A percentile compares a stretch with the other conserved stretches of the same genome.
Evolutionary conservation across 805 yeast genomes (phyloP).

Genomic region (Metschnikowia shivogae): DNA sequence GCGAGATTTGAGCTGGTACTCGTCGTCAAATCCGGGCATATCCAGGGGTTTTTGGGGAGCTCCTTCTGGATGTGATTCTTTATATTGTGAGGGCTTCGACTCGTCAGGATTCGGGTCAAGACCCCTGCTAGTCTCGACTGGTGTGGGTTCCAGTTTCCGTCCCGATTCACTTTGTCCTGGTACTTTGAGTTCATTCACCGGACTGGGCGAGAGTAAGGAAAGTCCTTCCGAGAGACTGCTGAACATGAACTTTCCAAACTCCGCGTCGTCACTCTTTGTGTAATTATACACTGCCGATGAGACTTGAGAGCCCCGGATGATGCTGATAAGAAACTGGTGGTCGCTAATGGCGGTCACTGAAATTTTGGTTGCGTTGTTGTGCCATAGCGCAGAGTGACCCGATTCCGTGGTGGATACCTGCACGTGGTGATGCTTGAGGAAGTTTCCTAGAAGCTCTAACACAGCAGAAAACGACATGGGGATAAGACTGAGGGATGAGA

Average conservation of each 20-base stretch:
- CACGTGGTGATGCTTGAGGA: slow-evolving; percentile 1
- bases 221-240: not conserved
- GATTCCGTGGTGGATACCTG: not conserved
- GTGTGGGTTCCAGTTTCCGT: not conserved
- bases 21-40: slow-evolving; percentile 54
- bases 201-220: not conserved
- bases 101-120: not conserved
- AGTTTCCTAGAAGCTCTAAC: not conserved
- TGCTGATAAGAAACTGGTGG: not conserved
- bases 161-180: not conserved
- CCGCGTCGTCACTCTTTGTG: not conserved
- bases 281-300: not conserved
- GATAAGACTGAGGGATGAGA: not conserved
- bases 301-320: not conserved
- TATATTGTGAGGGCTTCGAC: too few species aligned
- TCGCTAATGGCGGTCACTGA: not conserved
- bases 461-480: not conserved
- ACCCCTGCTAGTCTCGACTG: too few species aligned
- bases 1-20: slow-evolving; percentile 34
- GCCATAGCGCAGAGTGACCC: not conserved
- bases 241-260: not conserved
- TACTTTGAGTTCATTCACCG: not conserved
- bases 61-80: not conserved
- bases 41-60: slow-evolving; percentile 24
- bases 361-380: not conserved